These are phyloP conservation scores for Cladophialophora carrionii DNA, from an alignment of 2,329 filamentous ascomycete species.

Conservation along the genomic window DNA sequence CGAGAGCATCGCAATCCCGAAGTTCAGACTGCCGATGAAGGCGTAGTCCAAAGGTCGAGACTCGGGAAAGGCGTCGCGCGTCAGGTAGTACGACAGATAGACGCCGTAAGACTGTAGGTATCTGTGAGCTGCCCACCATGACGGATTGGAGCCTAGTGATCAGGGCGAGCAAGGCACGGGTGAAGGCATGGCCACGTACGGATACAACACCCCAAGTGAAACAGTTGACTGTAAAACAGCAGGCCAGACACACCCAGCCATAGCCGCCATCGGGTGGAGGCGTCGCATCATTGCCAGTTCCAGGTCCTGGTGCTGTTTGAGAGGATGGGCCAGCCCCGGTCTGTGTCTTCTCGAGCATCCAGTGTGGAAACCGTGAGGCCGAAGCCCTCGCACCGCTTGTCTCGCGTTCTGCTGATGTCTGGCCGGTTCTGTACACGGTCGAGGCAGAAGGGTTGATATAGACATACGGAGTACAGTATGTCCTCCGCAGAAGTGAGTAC, in stretches of 20 bases:
- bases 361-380: background rate
- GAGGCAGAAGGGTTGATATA: background rate
- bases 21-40: constrained; percentile 40
- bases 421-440: too few relatives aligned
- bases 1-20: constrained; percentile 37
- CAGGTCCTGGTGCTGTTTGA: background rate
- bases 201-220: constrained; percentile 42
- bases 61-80: constrained; percentile 38
- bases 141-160: background rate
- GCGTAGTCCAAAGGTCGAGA: constrained; percentile 40
- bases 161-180: background rate
- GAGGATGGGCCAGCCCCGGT: background rate
- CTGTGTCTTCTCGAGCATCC: background rate
- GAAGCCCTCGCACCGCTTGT: background rate
- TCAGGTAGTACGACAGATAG: constrained; percentile 49
- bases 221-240: constrained; percentile 40
- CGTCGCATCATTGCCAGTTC: background rate
- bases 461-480: too few relatives aligned
- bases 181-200: constrained; percentile 23
- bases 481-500: too few relatives aligned
- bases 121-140: background rate
- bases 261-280: constrained; percentile 41
- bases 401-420: background rate
- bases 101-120: constrained; percentile 47
- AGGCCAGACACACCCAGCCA: constrained; percentile 40